Evolutionary conservation across 441 rosid genomes (phyloP), one percentile per base, ranked within the genome.

Genomic region (Dalechampia spathulata): DNA sequence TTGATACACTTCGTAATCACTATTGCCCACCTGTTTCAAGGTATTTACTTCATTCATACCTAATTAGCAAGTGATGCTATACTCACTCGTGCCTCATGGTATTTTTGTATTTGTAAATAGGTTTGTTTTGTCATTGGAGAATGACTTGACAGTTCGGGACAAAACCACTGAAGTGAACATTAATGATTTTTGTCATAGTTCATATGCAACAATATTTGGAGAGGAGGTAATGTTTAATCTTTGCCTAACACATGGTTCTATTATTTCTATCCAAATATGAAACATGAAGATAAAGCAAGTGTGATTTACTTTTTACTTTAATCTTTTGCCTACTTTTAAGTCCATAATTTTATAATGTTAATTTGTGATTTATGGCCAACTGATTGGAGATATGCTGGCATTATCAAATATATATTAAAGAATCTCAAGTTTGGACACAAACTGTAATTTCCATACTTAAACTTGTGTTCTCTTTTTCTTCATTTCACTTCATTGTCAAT

Each of bases 21-120:
- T 86, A 92, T 72, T 92, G 96, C 52, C 96, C 97, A 4, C 87
- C 96, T 15, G 96, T 89, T 70, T 92, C 99, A 57, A 86, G 98
- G 98, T 89, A 63, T 56, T 40, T 23, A 27, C 45, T 28, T 34
- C 22, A 22, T 47, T 22, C 11, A 42, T 64, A 36, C 26, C 14
- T 65, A 40, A 68, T 32, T 27, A 37, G 20, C 10, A 20, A 22
- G 50, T 9, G 1, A 39, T 6, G 19, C 19, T n/a, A 10, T 16
- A 23, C 39, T 20, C 11, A 6, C 15, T 37, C 49, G 30, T 58
- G 42, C 56, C 14, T 34, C 63, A 44, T 47, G 28, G 56, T 46
- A 56, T 27, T 49, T 55, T 62, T 62, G 45, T 28, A 38, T 46
- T 30, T 55, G 25, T 8, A 52, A 30, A 51, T 65, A 92, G 97